Evolutionary conservation across 164 flowering plant species (phyloP).

Genomic region (Protea cynaroides): DNA sequence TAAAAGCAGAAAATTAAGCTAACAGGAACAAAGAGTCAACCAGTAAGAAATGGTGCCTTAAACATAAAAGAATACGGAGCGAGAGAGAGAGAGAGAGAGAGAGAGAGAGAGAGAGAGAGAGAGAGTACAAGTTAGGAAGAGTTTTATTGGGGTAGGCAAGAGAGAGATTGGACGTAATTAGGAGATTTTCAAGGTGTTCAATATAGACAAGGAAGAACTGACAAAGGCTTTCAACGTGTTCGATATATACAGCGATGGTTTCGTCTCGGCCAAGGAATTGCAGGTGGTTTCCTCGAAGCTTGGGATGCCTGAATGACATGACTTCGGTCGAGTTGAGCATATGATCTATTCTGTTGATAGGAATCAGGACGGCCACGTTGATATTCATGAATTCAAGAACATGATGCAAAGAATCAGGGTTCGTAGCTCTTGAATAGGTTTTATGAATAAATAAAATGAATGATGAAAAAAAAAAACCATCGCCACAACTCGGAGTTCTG

Average conservation of each 20-base stretch:
- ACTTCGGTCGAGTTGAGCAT: slow-evolving; percentile 48
- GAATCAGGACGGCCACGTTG: slow-evolving; percentile 71
- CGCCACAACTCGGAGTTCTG: no score
- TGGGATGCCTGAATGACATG: slow-evolving; percentile 52
- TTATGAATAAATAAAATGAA: neutral
- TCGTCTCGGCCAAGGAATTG: slow-evolving; percentile 61
- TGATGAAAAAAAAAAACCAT: no score
- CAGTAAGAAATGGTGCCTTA: no score
- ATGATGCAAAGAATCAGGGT: slow-evolving; percentile 60
- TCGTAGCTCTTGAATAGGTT: slow-evolving; percentile 22
- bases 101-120: no score
- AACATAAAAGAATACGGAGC: no score
- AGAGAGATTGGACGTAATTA: no score
- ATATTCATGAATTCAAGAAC: slow-evolving; percentile 74
- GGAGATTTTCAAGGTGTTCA: no score
- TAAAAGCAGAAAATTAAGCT: no score
- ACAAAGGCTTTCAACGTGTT: slow-evolving; percentile 85
- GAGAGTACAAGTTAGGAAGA: no score
- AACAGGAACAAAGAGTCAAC: no score
- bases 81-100: no score
- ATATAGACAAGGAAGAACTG: slow-evolving; percentile 61
- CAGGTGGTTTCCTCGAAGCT: slow-evolving; percentile 61
- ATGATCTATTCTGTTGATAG: slow-evolving; percentile 70
- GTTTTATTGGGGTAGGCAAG: no score
- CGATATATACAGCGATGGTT: slow-evolving; percentile 83